Evolutionary conservation across 345 rosid genomes (phyloP).

Genomic region (Psidium friedrichsthalianum): DNA sequence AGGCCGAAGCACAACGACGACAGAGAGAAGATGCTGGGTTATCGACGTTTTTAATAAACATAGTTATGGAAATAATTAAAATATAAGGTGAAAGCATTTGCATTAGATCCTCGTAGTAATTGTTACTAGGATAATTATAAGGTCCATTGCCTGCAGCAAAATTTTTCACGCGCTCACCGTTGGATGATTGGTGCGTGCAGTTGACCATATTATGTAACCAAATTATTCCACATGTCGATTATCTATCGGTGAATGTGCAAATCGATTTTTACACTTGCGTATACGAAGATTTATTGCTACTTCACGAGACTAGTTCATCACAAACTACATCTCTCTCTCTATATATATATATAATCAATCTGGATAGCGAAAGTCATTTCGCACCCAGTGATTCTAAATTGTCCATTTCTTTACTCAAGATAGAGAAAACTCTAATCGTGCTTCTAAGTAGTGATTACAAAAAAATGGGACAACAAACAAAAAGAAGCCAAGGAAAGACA

Average conservation of each 20-base stretch:
- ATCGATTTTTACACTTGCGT: neutral
- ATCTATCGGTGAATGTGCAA: neutral
- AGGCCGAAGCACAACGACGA: neutral
- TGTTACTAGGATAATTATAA: too few species aligned
- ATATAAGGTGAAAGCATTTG: neutral
- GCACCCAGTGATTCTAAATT: neutral
- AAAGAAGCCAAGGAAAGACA: neutral
- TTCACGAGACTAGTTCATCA: too few species aligned
- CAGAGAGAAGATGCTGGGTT: neutral
- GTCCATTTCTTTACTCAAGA: neutral
- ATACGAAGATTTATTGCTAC: neutral
- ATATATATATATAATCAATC: too few species aligned
- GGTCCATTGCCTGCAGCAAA: neutral
- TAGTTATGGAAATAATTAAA: neutral
- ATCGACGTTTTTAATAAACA: neutral
- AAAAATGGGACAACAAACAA: too few species aligned
- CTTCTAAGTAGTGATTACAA: too few species aligned
- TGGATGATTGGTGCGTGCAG: neutral
- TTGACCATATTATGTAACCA: neutral
- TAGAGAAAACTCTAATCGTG: too few species aligned
- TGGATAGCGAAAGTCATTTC: too few species aligned
- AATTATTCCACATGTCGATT: rapidly evolving
- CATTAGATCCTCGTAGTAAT: neutral
- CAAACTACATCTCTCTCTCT: too few species aligned
- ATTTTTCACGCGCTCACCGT: neutral